Evolutionary conservation across 306 rosid species (phyloP).

Genomic region (Dryas drummondii): DNA sequence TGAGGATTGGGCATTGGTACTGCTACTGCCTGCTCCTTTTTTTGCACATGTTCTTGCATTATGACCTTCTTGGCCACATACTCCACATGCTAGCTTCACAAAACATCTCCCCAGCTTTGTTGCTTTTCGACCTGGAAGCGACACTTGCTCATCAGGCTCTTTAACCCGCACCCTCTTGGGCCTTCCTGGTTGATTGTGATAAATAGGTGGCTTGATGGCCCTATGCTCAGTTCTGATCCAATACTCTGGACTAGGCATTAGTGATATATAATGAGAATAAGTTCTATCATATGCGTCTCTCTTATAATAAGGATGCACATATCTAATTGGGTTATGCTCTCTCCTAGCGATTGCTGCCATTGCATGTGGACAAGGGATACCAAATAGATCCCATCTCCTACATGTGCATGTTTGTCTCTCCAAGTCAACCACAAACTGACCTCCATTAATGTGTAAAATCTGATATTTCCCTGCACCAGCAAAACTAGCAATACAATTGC

Average conservation of each 20-base stretch:
- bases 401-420: conserved; percentile 4
- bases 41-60: background rate
- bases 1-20: no score
- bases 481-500: no score
- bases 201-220: background rate
- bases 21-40: no score
- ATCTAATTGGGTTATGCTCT: background rate
- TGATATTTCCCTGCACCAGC: no score
- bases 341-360: background rate
- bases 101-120: background rate
- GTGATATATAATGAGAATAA: background rate
- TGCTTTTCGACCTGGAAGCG: background rate
- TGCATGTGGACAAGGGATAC: background rate
- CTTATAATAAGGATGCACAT: background rate
- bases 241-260: background rate
- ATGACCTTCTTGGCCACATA: background rate
- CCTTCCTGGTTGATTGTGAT: background rate
- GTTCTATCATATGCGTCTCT: no score
- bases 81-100: no score
- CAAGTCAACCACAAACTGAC: no score
- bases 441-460: no score
- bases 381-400: background rate
- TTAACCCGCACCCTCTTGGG: background rate
- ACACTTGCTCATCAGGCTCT: background rate
- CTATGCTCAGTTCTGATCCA: background rate